These are phyloP conservation scores for Cryptococcus sp. DNA, from an alignment of 1,284 basidiomycete species.

Conservation along the genomic window DNA sequence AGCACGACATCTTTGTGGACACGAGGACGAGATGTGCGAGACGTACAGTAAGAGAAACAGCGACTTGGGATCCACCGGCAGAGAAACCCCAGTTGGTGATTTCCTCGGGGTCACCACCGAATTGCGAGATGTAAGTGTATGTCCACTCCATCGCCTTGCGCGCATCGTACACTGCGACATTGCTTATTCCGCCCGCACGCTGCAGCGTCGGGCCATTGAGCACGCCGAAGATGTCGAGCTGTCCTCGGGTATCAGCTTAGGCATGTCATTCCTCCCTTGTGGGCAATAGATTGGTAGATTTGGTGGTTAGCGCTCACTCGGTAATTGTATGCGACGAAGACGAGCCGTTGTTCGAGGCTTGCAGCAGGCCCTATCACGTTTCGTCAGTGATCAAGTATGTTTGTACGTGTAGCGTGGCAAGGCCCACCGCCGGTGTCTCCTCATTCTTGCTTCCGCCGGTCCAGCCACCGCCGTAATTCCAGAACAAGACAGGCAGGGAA, in stretches of 20 bases:
- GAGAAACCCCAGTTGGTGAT: constrained; percentile 62
- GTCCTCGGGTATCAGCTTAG: constrained; percentile 40
- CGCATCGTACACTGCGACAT: constrained; percentile 57
- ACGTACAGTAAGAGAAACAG: constrained; percentile 5
- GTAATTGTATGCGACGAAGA: constrained; percentile 65
- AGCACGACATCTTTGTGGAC: not conserved
- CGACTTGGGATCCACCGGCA: constrained; percentile 54
- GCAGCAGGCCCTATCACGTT: constrained; percentile 21
- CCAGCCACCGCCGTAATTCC: constrained; percentile 39
- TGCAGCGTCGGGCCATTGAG: constrained; percentile 10
- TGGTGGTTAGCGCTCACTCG: constrained; percentile 43
- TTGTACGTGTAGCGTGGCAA: too few species aligned
- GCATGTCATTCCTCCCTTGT: too few species aligned
- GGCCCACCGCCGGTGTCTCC: constrained; percentile 5
- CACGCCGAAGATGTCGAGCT: constrained; percentile 11
- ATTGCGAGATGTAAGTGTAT: constrained; percentile 39
- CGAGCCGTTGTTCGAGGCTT: constrained; percentile 51
- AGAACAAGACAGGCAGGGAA: constrained; percentile 37
- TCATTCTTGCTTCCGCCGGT: constrained; percentile 12
- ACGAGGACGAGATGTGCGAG: not conserved
- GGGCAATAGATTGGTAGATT: constrained; percentile 55
- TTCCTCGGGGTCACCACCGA: constrained; percentile 46
- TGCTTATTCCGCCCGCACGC: constrained; percentile 55
- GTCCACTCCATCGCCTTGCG: constrained; percentile 45
- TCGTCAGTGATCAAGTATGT: not conserved